phyloP scores from a whole-genome alignment of 129 eudicot species.

The Artemisia annua region DNA sequence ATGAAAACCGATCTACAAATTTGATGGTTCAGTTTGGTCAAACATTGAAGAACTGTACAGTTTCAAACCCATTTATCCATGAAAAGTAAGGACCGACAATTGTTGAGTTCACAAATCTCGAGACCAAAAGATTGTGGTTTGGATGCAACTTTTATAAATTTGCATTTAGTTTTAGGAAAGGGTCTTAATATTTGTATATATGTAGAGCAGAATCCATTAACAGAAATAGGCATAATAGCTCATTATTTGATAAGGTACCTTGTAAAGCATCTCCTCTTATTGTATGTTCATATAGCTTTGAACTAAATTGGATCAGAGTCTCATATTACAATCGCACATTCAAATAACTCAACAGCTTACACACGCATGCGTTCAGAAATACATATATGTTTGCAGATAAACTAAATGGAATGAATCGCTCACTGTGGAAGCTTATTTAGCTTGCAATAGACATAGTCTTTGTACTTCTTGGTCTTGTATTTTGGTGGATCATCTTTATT shows the following conservation, averaged over 20 bases:
- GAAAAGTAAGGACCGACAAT: too few relatives aligned
- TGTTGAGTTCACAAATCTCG: too few relatives aligned
- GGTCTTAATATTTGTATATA: neutral
- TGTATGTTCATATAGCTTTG: neutral
- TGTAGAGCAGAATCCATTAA: slow-evolving; percentile 2
- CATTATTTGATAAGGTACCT: too few relatives aligned
- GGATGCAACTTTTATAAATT: neutral
- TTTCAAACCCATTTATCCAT: too few relatives aligned
- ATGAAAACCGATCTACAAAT: too few relatives aligned
- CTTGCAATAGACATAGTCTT: slow-evolving; percentile 53
- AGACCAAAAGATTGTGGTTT: neutral
- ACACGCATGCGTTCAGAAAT: neutral
- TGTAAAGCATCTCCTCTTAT: neutral
- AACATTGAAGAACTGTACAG: too few relatives aligned
- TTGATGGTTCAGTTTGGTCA: too few relatives aligned
- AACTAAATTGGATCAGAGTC: slow-evolving; percentile 9
- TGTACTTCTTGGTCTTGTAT: slow-evolving; percentile 41
- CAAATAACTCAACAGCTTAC: neutral
- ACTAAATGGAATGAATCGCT: neutral
- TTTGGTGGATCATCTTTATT: slow-evolving; percentile 29
- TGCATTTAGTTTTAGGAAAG: neutral
- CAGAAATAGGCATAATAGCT: neutral
- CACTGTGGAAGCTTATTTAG: slow-evolving; percentile 62
- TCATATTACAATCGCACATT: neutral
- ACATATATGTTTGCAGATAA: too few relatives aligned